Evolutionary conservation across 2,329 filamentous ascomycete genomes (phyloP).

Genomic region (Pseudocercospora pini-densiflorae): DNA sequence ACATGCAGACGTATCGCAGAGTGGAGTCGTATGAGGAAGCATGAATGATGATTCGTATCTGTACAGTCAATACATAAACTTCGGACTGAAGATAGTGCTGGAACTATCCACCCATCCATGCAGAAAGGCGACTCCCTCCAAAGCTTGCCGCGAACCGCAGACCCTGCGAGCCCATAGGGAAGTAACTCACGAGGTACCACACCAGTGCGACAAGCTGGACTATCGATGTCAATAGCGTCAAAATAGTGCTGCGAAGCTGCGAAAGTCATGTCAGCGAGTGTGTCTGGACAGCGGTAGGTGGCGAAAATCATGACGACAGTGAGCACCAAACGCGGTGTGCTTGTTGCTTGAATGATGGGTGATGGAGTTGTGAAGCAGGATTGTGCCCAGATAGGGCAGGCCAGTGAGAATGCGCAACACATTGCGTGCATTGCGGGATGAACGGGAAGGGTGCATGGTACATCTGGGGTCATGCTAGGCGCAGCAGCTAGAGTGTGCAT

Average conservation of each 20-base stretch:
- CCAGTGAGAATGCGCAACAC: constrained; percentile 19
- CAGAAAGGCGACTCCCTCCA: constrained; percentile 79
- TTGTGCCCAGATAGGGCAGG: constrained; percentile 23
- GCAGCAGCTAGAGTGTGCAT: constrained; percentile 25
- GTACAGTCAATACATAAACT: constrained; percentile 3
- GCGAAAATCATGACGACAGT: constrained; percentile 15
- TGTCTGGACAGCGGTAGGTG: constrained; percentile 5
- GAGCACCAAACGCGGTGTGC: constrained; percentile 19
- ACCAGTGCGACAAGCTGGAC: constrained; percentile 80
- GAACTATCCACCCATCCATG: constrained; percentile 79
- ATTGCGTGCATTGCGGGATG: constrained; percentile 14
- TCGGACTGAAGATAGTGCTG: constrained; percentile 11
- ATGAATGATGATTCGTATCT: constrained; percentile 4
- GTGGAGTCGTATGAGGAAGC: neutral
- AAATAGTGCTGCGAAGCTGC: constrained; percentile 79
- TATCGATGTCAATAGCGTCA: constrained; percentile 83
- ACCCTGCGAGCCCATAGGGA: constrained; percentile 92
- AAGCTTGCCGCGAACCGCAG: constrained; percentile 85
- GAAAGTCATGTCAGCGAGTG: constrained; percentile 39
- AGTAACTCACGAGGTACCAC: constrained; percentile 98
- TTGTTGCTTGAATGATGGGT: neutral
- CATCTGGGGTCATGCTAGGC: constrained; percentile 14
- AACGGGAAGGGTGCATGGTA: constrained; percentile 21
- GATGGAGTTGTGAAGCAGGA: constrained; percentile 4
- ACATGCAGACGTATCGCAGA: neutral